phyloP scores from a whole-genome alignment of 1,284 basidiomycete genomes.

The Paramarasmius palmivorus region DNA sequence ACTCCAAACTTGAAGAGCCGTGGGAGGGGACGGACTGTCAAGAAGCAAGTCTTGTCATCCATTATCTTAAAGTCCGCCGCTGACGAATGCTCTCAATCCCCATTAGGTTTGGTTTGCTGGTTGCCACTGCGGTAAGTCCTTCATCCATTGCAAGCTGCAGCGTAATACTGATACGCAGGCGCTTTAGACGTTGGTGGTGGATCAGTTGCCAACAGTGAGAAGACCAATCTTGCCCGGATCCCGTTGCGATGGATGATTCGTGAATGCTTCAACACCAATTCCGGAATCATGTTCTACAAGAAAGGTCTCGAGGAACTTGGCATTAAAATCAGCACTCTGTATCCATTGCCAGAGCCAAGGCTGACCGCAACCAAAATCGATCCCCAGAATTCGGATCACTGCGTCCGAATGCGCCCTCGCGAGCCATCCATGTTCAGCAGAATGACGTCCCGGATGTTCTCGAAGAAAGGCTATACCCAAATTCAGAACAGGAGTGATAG shows the following conservation, averaged over 20 bases:
- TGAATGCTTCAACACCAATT: slow-evolving; percentile 46
- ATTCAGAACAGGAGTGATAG: slow-evolving; percentile 10
- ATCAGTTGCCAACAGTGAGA: slow-evolving; percentile 31
- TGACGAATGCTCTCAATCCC: slow-evolving; percentile 24
- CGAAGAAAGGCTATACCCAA: slow-evolving; percentile 24
- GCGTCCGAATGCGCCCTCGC: no score
- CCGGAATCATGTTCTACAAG: slow-evolving; percentile 38
- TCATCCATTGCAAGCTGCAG: neutral
- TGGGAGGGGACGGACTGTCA: no score
- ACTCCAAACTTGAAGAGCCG: no score
- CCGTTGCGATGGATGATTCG: slow-evolving; percentile 50
- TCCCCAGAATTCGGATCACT: no score
- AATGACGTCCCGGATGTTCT: slow-evolving; percentile 20
- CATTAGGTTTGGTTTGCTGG: slow-evolving; percentile 58
- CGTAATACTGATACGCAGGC: neutral
- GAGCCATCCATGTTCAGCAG: slow-evolving; percentile 28
- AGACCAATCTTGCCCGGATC: slow-evolving; percentile 40
- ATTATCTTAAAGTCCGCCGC: no score
- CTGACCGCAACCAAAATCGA: no score
- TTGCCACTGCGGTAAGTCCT: slow-evolving; percentile 45
- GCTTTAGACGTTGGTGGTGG: slow-evolving; percentile 32
- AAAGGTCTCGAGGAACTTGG: slow-evolving; percentile 36
- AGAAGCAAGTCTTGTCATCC: no score
- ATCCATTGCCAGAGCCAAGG: slow-evolving; percentile 19
- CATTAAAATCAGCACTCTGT: slow-evolving; percentile 35